Evolutionary conservation across 306 rosid genomes (phyloP).

Genomic region (Vigna trinervia): DNA sequence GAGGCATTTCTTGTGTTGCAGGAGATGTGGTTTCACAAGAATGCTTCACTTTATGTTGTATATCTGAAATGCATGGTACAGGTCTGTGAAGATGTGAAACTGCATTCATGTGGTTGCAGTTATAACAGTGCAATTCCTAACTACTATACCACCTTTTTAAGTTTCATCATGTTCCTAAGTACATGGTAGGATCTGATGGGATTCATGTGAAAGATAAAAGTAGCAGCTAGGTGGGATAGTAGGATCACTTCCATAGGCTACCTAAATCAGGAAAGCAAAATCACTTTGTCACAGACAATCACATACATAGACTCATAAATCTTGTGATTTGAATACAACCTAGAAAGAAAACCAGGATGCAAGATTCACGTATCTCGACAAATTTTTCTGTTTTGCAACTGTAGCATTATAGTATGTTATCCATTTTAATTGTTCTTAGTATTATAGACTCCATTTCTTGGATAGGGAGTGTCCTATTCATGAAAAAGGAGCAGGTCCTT

Average conservation of each 20-base stretch:
- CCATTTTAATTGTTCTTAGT: background rate
- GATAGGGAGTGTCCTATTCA: conserved; percentile 19
- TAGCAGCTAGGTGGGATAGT: background rate
- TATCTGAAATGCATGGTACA: conserved; percentile 48
- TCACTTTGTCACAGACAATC: too few species aligned
- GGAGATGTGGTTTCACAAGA: conserved; percentile 47
- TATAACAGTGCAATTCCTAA: conserved; percentile 49
- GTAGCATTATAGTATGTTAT: too few species aligned
- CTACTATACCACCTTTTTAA: conserved; percentile 42
- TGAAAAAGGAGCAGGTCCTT: conserved; percentile 11
- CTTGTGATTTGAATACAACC: background rate
- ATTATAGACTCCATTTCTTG: conserved; percentile 1
- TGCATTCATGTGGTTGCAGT: conserved; percentile 63
- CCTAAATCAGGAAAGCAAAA: too few species aligned
- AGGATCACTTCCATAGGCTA: conserved; percentile 33
- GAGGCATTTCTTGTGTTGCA: conserved; percentile 49
- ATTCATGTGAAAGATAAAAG: conserved; percentile 47
- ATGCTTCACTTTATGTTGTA: conserved; percentile 50
- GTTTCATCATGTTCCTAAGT: conserved; percentile 37
- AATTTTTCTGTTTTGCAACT: too few species aligned
- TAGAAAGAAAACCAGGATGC: conserved; percentile 1
- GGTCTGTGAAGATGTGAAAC: conserved; percentile 36
- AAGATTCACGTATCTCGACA: too few species aligned
- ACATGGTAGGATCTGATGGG: conserved; percentile 41
- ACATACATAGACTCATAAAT: too few species aligned